These are phyloP conservation scores for Gamarada debralockiae DNA, from an alignment of 495 filamentous ascomycete species.

Conservation along the genomic window DNA sequence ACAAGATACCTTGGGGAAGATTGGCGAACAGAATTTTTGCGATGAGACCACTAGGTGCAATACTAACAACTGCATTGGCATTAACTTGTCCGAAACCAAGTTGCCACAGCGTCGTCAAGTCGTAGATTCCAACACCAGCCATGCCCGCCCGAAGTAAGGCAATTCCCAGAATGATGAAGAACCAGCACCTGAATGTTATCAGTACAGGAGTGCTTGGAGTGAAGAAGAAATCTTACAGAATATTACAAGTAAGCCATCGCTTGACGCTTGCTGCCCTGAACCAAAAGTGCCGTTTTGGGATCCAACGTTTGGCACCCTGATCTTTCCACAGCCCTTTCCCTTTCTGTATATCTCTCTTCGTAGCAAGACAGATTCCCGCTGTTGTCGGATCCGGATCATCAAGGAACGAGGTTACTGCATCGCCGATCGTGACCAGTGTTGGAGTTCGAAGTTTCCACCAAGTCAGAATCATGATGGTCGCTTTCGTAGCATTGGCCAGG, in stretches of 20 bases:
- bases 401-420: conserved; percentile 49
- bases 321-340: conserved; percentile 1
- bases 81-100: conserved; percentile 13
- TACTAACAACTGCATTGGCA: neutral
- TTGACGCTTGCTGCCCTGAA: conserved; percentile 12
- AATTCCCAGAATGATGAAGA: neutral
- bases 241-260: conserved; percentile 14
- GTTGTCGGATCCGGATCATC: conserved; percentile 36
- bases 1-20: conserved; percentile 38
- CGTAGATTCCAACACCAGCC: neutral
- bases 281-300: conserved; percentile 10
- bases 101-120: neutral
- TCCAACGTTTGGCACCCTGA: neutral
- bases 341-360: conserved; percentile 3
- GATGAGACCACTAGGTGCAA: conserved; percentile 1
- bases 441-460: conserved; percentile 12
- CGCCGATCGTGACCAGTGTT: conserved; percentile 45
- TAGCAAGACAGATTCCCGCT: conserved; percentile 25
- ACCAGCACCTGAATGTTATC: neutral
- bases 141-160: neutral
- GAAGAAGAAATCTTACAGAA: neutral
- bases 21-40: conserved; percentile 33
- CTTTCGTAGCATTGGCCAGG: conserved; percentile 34
- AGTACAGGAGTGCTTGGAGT: neutral
- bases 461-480: conserved; percentile 32